Conservation (phyloP, 352 stramenopile genomes). For the Elongisporangium undulatum region DNA sequence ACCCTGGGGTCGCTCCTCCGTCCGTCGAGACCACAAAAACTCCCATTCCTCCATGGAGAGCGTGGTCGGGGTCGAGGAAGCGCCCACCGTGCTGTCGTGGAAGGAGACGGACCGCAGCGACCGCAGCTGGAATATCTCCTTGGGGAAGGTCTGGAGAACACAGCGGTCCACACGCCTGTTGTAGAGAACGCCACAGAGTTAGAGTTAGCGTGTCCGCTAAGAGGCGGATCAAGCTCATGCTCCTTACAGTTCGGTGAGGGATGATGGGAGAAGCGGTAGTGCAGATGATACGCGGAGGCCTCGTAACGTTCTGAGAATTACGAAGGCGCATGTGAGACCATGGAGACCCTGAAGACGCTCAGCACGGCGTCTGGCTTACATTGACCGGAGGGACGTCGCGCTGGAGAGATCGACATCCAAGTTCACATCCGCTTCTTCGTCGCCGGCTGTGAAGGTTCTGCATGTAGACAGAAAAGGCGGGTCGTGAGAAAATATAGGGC, state of each 20-base stretch:
- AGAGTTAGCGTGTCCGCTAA: neutral
- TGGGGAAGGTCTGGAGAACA: neutral
- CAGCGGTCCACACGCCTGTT: neutral
- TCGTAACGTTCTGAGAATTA: neutral
- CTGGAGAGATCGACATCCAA: slow-evolving; percentile 1
- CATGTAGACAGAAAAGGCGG: neutral
- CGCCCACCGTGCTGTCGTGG: neutral
- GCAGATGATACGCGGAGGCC: neutral
- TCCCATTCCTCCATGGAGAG: neutral
- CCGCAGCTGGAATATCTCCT: neutral
- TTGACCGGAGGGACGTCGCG: slow-evolving; percentile 3
- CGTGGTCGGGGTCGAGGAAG: neutral
- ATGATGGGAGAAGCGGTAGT: neutral
- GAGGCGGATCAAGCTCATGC: neutral
- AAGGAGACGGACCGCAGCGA: neutral
- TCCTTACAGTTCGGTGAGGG: neutral
- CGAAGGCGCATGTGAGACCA: neutral
- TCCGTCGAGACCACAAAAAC: neutral
- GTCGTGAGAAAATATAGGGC: neutral
- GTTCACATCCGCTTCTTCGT: slow-evolving; percentile 1
- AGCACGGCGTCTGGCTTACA: neutral
- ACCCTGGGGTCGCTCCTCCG: neutral
- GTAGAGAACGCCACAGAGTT: neutral
- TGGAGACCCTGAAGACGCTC: neutral
- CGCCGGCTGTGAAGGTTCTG: slow-evolving; percentile 4